Evolutionary conservation across 176 grass and related monocot species (phyloP).

Genomic region (Tillandsia leiboldiana): DNA sequence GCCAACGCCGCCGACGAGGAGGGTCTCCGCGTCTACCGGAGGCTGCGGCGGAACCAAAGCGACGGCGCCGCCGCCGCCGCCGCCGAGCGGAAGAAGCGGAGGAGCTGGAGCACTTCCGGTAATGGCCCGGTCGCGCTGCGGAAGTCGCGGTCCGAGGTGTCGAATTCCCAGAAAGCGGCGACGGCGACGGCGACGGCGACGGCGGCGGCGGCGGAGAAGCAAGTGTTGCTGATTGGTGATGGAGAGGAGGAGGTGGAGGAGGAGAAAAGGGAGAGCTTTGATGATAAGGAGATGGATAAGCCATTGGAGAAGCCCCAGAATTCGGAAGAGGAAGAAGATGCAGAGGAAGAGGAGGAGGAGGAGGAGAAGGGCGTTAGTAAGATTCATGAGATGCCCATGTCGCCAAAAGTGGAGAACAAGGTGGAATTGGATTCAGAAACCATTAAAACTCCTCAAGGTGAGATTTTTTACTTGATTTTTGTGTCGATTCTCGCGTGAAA

Average conservation of each 20-base stretch:
- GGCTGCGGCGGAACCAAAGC: slow-evolving; percentile 67
- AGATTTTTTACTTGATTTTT: not conserved
- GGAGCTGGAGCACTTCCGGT: slow-evolving; percentile 46
- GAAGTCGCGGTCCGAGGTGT: slow-evolving; percentile 45
- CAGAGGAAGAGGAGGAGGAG: slow-evolving; percentile 28
- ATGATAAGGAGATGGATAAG: slow-evolving; percentile 44
- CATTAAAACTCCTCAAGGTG: slow-evolving; percentile 33
- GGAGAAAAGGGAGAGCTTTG: slow-evolving; percentile 24
- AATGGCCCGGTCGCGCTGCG: slow-evolving; percentile 30
- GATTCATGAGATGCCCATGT: slow-evolving; percentile 12
- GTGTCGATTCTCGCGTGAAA: not conserved
- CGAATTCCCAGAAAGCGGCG: slow-evolving; percentile 20
- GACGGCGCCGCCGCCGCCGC: slow-evolving; percentile 10
- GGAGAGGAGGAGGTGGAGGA: slow-evolving; percentile 14
- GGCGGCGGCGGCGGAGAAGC: slow-evolving; percentile 15
- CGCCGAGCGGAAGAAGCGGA: slow-evolving; percentile 47
- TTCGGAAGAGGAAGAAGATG: slow-evolving; percentile 21
- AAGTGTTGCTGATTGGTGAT: too few relatives aligned
- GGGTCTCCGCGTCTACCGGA: slow-evolving; percentile 44
- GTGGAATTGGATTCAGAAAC: slow-evolving; percentile 10
- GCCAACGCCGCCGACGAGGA: slow-evolving; percentile 58
- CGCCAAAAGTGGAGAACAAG: slow-evolving; percentile 12
- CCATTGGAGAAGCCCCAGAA: slow-evolving; percentile 15
- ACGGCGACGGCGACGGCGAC: not conserved
- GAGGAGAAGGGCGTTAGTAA: slow-evolving; percentile 20